phyloP scores from a whole-genome alignment of 2,329 filamentous ascomycete species.

The Pseudogymnoascus pannorum region DNA sequence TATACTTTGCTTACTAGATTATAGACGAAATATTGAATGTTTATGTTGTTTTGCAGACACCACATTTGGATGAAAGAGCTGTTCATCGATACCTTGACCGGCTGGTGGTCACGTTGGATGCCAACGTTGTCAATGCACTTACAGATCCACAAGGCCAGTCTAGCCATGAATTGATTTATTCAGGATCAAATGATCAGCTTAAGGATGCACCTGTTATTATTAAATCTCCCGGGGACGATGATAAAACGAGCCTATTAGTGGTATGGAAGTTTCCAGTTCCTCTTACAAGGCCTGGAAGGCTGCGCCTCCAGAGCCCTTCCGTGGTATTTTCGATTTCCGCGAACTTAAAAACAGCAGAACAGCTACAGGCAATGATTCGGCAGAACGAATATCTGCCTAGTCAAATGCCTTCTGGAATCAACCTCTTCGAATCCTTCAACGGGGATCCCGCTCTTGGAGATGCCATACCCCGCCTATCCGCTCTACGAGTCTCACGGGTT shows the following conservation, averaged over 20 bases:
- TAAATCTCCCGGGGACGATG: slow-evolving; percentile 34
- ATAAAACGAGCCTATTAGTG: slow-evolving; percentile 41
- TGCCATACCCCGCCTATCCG: slow-evolving; percentile 61
- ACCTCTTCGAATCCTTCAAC: slow-evolving; percentile 68
- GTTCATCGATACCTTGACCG: slow-evolving; percentile 54
- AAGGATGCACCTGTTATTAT: slow-evolving; percentile 44
- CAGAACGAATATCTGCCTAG: slow-evolving; percentile 62
- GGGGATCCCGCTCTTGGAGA: slow-evolving; percentile 53
- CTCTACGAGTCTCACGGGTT: slow-evolving; percentile 66
- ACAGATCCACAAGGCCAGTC: slow-evolving; percentile 32
- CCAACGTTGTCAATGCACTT: slow-evolving; percentile 54
- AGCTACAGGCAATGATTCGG: slow-evolving; percentile 34
- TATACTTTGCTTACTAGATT: slow-evolving; percentile 44
- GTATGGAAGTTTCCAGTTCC: slow-evolving; percentile 56
- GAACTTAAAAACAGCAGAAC: slow-evolving; percentile 47
- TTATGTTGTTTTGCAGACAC: slow-evolving; percentile 60
- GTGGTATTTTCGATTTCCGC: slow-evolving; percentile 58
- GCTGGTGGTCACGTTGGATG: slow-evolving; percentile 60
- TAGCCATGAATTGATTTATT: slow-evolving; percentile 53
- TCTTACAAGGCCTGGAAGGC: slow-evolving; percentile 47
- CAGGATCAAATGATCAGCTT: slow-evolving; percentile 42
- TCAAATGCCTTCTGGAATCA: slow-evolving; percentile 61
- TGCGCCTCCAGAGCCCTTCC: slow-evolving; percentile 58
- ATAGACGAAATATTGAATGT: slow-evolving; percentile 68
- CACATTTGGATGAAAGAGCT: slow-evolving; percentile 47